phyloP scores from a whole-genome alignment of 106 monocot genomes.

The Dendrobium huoshanense region DNA sequence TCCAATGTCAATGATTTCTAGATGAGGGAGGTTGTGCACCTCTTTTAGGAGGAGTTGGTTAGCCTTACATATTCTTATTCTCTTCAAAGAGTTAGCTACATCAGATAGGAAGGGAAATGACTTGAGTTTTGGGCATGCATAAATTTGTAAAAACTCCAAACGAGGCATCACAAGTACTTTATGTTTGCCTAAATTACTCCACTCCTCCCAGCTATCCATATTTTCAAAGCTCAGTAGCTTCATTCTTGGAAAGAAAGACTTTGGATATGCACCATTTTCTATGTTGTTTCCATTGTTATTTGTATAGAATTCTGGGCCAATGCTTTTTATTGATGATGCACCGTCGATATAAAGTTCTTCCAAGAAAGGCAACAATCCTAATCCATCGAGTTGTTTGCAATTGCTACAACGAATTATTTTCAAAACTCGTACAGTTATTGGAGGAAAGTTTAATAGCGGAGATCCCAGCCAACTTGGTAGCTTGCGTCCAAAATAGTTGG shows the following conservation, averaged over 20 bases:
- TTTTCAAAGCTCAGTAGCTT: background rate
- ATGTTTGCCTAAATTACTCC: background rate
- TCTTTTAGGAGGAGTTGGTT: no score
- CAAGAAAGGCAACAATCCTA: background rate
- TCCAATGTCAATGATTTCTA: background rate
- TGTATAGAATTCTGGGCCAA: background rate
- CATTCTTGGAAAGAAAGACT: background rate
- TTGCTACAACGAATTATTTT: background rate
- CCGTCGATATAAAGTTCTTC: background rate
- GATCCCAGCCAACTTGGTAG: slow-evolving; percentile 10
- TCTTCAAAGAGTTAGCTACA: background rate
- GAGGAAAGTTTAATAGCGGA: background rate
- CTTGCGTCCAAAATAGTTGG: slow-evolving; percentile 8
- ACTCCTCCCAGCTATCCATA: background rate
- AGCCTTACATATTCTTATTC: background rate
- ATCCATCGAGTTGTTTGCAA: background rate
- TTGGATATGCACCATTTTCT: background rate
- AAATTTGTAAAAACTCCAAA: background rate
- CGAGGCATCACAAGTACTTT: background rate
- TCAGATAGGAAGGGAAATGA: slow-evolving; percentile 11
- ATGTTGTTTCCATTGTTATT: background rate
- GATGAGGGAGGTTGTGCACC: background rate
- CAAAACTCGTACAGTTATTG: no score
- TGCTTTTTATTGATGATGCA: background rate
- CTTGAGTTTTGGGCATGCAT: background rate